These are phyloP conservation scores for Schizophyllum amplum DNA, from an alignment of 1,284 basidiomycete genomes.

Conservation along the genomic window DNA sequence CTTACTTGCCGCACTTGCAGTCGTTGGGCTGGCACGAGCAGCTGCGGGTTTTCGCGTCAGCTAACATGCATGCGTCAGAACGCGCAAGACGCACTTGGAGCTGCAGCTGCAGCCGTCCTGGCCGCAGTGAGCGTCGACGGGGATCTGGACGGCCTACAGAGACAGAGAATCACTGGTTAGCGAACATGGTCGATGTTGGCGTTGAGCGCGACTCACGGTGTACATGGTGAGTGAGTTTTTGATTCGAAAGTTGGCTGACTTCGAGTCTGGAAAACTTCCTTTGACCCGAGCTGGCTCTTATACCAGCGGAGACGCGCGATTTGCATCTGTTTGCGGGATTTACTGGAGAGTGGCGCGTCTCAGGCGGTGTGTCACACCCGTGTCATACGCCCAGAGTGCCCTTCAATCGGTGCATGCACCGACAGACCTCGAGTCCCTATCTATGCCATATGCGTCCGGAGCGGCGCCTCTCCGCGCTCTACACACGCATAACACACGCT, in stretches of 20 bases:
- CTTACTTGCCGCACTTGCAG: slow-evolving; percentile 48
- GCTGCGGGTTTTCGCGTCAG: slow-evolving; percentile 22
- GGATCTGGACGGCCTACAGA: neutral
- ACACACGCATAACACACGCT: too few species aligned
- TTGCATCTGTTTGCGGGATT: neutral
- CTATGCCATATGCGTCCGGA: too few species aligned
- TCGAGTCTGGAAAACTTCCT: neutral
- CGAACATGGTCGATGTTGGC: too few species aligned
- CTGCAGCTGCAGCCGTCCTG: slow-evolving; percentile 43
- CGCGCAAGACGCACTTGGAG: slow-evolving; percentile 27
- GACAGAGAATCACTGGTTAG: neutral
- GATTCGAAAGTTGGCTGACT: neutral
- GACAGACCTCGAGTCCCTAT: too few species aligned
- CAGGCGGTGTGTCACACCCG: too few species aligned
- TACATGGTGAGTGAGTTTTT: neutral
- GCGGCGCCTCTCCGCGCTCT: too few species aligned
- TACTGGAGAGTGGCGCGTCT: too few species aligned
- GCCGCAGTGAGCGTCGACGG: slow-evolving; percentile 28
- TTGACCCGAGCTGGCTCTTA: neutral
- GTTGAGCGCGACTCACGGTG: neutral
- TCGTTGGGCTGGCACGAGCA: slow-evolving; percentile 49
- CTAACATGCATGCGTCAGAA: neutral
- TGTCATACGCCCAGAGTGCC: too few species aligned
- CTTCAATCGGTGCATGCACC: too few species aligned
- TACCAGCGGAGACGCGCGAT: neutral